Evolutionary conservation across 495 filamentous ascomycete genomes (phyloP), one percentile per base, ranked within the genome.

Genomic region (Trichoderma orchidacearum): DNA sequence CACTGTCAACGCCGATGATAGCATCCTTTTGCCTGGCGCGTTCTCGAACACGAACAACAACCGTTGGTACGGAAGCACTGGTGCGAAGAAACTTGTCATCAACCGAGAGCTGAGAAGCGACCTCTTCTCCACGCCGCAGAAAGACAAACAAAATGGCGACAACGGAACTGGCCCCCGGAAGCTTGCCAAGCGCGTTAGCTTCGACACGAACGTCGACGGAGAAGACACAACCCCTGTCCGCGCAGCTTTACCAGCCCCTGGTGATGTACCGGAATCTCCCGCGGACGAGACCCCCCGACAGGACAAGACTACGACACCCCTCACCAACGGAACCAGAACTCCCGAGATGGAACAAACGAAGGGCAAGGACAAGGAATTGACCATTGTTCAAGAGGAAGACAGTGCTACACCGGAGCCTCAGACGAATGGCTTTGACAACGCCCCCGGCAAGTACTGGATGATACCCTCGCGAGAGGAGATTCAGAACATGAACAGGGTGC

Each of bases 11-110:
- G 63, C 69, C 8, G 76, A 84, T 21, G 89, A 95, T 61, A 95
- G 90, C 64, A 82, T 96, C 53, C 77, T 97, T 25, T 80, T 84
- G 3, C 89, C 92, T 0, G 89, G 89, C 30, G 89, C 93, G 1
- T 87, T 97, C 68, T 87, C 89, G 18, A 76, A 84, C 27, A 83
- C 78, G 59, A 75, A 79, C 41, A 79, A 79, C 30, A 77, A 81
- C 30, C 69, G 72, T 53, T 60, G 69, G n/a, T 77, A 81, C 45
- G 81, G 78, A 9, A 82, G 73, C 57, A 72, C 74, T 31, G 82
- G 83, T 30, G 89, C 79, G 64, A 96, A 95, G 75, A 88, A 86
- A 60, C 77, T 98, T 52, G 83, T 89, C 30, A 96, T 98, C 64
- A 89, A 96, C 62, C 85, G 87, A 56, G 86, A 83, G 60, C 73